Evolutionary conservation across 805 yeast species (phyloP), one percentile per base, ranked within the genome.

Genomic region (Candida oleophila): DNA sequence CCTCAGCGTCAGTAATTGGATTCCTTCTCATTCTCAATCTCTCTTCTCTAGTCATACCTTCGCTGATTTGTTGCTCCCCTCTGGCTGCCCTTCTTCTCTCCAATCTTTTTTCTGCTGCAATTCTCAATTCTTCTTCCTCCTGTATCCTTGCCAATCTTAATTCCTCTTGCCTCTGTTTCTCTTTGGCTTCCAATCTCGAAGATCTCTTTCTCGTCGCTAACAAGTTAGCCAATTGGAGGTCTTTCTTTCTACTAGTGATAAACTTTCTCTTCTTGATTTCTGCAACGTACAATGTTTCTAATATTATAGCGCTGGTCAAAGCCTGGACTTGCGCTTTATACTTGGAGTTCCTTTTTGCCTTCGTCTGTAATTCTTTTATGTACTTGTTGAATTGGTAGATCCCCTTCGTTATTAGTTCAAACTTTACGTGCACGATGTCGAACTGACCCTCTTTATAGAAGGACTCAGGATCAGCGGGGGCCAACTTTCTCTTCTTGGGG

Each of bases 151-250:
- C 60, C 42, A 67, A 67, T 43, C 72, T 72, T 18, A 77, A 80
- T 51, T 85, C 89, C 50, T 82, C 86, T 40, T 60, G 68, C 46
- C 61, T 71, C 43, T 67, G 74, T 49, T 65, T 67, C 50, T 79
- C 82, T 56, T 80, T 82, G 16, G 85, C 86, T 53, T 84, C 87
- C 38, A 87, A 63, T 63, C 94, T 75, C 1, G 89, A 80, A 0
- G 92, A 86, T 53, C 89, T 74, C 56, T 87, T 87, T 56, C 94
- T 74, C 47, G 86, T 79, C 3, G 82, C 82, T 57, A 87, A 64
- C 45, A 87, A 61, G 19, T 76, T 77, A 41, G 78, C 80, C 75
- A 87, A 73, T 52, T 85, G 83, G 40, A 78, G 74, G 46, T 83
- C 88, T 59, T 80, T 83, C 53, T 75, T 78, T 54, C 86, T 69